These are phyloP conservation scores for Trapa bicornis DNA, from an alignment of 345 rosid genomes.

Conservation along the genomic window DNA sequence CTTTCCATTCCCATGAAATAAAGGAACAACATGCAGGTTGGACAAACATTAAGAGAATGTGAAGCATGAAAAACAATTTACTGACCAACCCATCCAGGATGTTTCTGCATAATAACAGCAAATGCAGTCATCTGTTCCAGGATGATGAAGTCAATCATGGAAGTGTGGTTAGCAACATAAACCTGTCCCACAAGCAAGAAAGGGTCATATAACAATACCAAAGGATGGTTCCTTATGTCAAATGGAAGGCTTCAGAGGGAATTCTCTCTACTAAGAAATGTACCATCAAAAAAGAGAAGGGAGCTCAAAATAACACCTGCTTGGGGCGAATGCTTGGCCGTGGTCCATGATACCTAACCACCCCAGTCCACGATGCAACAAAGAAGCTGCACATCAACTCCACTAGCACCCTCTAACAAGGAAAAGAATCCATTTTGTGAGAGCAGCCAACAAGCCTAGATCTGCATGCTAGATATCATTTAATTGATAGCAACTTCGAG, in stretches of 20 bases:
- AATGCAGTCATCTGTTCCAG: conserved; percentile 97
- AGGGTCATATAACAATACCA: neutral
- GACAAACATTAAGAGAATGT: neutral
- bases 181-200: conserved; percentile 41
- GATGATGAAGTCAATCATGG: conserved; percentile 96
- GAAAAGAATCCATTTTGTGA: neutral
- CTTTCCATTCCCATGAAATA: neutral
- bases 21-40: neutral
- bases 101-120: conserved; percentile 98
- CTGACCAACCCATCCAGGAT: conserved; percentile 99
- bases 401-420: conserved; percentile 67
- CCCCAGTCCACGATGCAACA: conserved; percentile 99
- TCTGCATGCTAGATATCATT: neutral
- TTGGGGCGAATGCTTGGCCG: conserved; percentile 91
- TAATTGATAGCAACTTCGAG: neutral
- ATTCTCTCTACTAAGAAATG: neutral
- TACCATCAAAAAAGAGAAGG: neutral
- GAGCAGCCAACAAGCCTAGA: neutral
- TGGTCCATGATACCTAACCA: conserved; percentile 93
- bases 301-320: conserved; percentile 41
- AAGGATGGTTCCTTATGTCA: neutral
- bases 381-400: conserved; percentile 98
- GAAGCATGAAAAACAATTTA: conserved; percentile 1
- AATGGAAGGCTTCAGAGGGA: neutral
- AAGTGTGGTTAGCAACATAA: conserved; percentile 95